Conservation (phyloP, 331 rosid species). For the Pyracantha coccinea region DNA sequence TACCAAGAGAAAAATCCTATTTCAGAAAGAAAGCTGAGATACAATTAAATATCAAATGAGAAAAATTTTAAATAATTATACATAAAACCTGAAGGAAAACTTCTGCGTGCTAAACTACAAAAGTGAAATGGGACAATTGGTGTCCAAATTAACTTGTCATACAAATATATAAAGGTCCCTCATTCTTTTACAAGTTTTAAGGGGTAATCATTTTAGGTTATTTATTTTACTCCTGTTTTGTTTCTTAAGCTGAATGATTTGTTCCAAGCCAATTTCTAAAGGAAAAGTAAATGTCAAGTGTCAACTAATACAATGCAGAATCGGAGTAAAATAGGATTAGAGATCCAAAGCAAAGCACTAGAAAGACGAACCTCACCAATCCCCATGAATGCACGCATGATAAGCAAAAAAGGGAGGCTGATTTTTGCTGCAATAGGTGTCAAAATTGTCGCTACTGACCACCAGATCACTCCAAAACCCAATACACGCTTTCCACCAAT, state of each 20-base stretch:
- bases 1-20: background rate
- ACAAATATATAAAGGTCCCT: background rate
- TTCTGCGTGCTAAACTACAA: background rate
- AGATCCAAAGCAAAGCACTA: conserved; percentile 1
- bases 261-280: background rate
- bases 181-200: background rate
- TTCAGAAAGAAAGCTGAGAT: background rate
- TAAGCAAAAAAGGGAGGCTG: conserved; percentile 81
- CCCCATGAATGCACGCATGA: conserved; percentile 92
- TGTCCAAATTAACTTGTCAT: background rate
- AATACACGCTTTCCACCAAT: conserved; percentile 84
- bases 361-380: conserved; percentile 84
- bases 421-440: conserved; percentile 88
- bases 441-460: conserved; percentile 85
- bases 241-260: background rate
- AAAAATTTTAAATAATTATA: background rate
- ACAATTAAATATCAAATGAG: background rate
- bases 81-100: background rate
- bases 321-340: background rate
- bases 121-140: background rate
- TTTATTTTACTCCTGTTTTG: background rate
- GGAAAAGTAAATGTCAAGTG: background rate
- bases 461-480: conserved; percentile 95
- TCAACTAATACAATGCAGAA: background rate
- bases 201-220: background rate